Evolutionary conservation across 2,329 filamentous ascomycete genomes (phyloP).

Genomic region (Exophiala aquamarina): DNA sequence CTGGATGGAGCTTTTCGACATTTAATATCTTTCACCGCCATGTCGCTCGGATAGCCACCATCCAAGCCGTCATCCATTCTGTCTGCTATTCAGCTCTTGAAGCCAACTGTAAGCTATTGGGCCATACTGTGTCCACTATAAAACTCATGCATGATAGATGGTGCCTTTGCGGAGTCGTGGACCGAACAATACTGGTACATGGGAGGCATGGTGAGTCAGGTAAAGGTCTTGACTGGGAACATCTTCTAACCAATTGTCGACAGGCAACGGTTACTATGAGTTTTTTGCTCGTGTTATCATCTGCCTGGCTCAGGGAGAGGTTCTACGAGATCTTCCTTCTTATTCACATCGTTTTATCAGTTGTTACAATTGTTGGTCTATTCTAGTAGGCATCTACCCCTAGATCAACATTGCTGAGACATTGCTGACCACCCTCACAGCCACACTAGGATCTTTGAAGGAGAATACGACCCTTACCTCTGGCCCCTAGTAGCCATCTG

Average conservation of each 20-base stretch:
- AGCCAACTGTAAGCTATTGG: background rate
- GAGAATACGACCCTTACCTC: slow-evolving; percentile 51
- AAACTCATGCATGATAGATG: background rate
- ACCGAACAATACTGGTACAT: slow-evolving; percentile 40
- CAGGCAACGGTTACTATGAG: slow-evolving; percentile 35
- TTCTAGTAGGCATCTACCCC: slow-evolving; percentile 41
- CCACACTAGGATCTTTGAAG: slow-evolving; percentile 49
- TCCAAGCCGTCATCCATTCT: slow-evolving; percentile 64
- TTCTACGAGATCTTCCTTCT: slow-evolving; percentile 45
- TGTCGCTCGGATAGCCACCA: slow-evolving; percentile 61
- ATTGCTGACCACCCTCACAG: slow-evolving; percentile 24
- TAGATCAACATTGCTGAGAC: background rate
- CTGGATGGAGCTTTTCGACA: slow-evolving; percentile 67
- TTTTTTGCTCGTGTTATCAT: slow-evolving; percentile 42
- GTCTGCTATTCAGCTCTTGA: slow-evolving; percentile 53
- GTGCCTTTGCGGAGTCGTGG: slow-evolving; percentile 19
- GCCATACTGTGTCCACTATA: background rate
- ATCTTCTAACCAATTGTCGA: background rate
- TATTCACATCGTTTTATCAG: slow-evolving; percentile 38
- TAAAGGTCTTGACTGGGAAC: background rate
- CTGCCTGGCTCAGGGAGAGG: slow-evolving; percentile 45
- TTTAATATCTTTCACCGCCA: slow-evolving; percentile 69
- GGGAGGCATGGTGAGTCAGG: slow-evolving; percentile 33
- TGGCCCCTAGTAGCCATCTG: slow-evolving; percentile 51
- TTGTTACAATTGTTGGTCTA: slow-evolving; percentile 44